Percentiles rank a stretch among this genome's conserved stretches.
Evolutionary conservation across 148 eudicot species (phyloP).

Genomic region (Fagopyrum esculentum): DNA sequence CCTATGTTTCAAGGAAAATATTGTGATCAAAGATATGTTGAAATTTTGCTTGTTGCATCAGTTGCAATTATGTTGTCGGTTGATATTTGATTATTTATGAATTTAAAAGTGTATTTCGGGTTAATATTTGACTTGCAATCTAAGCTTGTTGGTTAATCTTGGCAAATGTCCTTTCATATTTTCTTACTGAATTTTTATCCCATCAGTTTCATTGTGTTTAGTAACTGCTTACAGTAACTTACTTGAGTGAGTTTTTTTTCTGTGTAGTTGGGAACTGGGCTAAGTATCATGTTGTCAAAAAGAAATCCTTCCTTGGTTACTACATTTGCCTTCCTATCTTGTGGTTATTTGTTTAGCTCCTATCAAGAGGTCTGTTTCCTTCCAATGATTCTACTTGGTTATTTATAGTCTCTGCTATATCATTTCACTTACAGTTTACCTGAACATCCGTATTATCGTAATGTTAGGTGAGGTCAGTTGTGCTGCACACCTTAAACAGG

Average conservation of each 20-base stretch:
- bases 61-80: background rate
- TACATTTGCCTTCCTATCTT: constrained; percentile 82
- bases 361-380: constrained; percentile 73
- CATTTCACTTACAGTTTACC: constrained; percentile 16
- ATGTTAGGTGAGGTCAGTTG: constrained; percentile 79
- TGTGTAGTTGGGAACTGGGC: constrained; percentile 90
- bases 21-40: background rate
- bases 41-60: background rate
- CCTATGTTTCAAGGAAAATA: background rate
- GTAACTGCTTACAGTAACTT: background rate
- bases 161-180: background rate
- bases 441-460: constrained; percentile 13
- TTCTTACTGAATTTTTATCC: background rate
- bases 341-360: constrained; percentile 90
- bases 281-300: constrained; percentile 83
- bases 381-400: constrained; percentile 1
- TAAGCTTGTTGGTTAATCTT: background rate
- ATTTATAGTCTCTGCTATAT: background rate
- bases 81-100: background rate
- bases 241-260: constrained; percentile 12
- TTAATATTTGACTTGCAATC: background rate
- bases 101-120: background rate
- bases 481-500: constrained; percentile 76
- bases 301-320: constrained; percentile 69
- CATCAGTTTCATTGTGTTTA: background rate